A percentile compares a stretch with the other conserved stretches of the same genome.
Evolutionary conservation across 2,329 filamentous ascomycete genomes (phyloP).

Genomic region (Microcyclosporella mali): DNA sequence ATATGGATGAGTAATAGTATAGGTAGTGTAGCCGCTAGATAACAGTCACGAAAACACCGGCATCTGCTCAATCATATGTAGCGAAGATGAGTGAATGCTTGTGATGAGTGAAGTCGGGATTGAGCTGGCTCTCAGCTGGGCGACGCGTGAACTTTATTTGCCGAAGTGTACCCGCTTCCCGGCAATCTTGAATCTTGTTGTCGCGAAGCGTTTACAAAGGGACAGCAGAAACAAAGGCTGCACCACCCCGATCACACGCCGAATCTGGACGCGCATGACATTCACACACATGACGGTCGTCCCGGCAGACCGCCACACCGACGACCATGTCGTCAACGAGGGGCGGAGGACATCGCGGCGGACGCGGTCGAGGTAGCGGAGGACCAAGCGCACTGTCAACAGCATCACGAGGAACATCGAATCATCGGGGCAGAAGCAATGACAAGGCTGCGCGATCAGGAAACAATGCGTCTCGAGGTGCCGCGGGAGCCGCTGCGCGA

Average conservation of each 20-base stretch:
- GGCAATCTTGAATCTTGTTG: no score
- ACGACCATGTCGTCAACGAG: constrained; percentile 19
- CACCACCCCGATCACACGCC: neutral
- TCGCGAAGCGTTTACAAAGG: neutral
- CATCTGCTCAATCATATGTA: no score
- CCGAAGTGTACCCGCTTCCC: no score
- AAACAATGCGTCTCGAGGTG: constrained; percentile 3
- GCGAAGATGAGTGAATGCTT: no score
- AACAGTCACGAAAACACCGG: no score
- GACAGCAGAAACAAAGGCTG: neutral
- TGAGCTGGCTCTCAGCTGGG: neutral
- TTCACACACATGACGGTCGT: constrained; percentile 15
- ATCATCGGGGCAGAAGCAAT: constrained; percentile 3
- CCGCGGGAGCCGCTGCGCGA: neutral
- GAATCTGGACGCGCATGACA: constrained; percentile 8
- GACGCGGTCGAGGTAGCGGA: constrained; percentile 16
- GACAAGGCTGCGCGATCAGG: constrained; percentile 4
- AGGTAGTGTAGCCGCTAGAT: no score
- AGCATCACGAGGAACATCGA: constrained; percentile 6
- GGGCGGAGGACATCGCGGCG: constrained; percentile 8
- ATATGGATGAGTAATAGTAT: no score
- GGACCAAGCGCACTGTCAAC: neutral
- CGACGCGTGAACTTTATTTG: no score
- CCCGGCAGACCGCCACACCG: constrained; percentile 7
- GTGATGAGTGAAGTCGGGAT: neutral